A percentile compares a stretch with the other conserved stretches of the same genome.
These are phyloP conservation scores for Pseudogymnoascus sp. DNA, from an alignment of 2,329 filamentous ascomycete genomes.

Conservation along the genomic window DNA sequence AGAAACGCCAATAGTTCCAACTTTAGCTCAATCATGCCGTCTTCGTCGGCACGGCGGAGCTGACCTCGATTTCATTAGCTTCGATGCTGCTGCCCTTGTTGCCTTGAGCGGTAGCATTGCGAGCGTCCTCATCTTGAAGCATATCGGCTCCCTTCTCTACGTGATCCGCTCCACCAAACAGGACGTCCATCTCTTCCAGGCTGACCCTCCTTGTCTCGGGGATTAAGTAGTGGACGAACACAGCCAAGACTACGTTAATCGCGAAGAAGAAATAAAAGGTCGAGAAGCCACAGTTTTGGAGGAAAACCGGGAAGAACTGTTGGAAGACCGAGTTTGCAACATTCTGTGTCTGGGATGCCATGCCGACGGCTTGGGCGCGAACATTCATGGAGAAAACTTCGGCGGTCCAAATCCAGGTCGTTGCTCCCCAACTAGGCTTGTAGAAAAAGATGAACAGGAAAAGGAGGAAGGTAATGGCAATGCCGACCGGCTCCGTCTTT, in stretches of 20 bases:
- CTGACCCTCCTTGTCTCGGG: conserved; percentile 47
- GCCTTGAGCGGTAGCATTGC: conserved; percentile 16
- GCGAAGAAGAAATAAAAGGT: conserved; percentile 44
- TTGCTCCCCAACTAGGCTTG: conserved; percentile 62
- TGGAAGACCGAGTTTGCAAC: conserved; percentile 59
- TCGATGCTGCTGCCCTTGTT: not conserved
- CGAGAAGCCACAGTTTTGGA: conserved; percentile 42
- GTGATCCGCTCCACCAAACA: conserved; percentile 37
- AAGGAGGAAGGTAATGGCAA: conserved; percentile 58
- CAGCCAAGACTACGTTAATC: conserved; percentile 38
- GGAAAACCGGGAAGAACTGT: conserved; percentile 62
- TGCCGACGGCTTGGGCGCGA: conserved; percentile 61
- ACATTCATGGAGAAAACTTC: conserved; percentile 65
- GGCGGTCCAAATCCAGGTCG: conserved; percentile 62
- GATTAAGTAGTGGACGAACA: conserved; percentile 43
- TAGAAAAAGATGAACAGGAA: conserved; percentile 60
- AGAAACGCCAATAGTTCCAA: not conserved
- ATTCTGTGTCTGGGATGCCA: conserved; percentile 50
- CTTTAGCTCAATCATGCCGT: not conserved
- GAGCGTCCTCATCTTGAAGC: conserved; percentile 22
- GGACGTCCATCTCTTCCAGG: conserved; percentile 46
- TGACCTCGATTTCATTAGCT: conserved; percentile 1
- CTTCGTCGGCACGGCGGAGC: not conserved
- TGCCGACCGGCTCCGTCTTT: conserved; percentile 54
- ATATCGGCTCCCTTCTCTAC: conserved; percentile 26